These are phyloP conservation scores for Neofusicoccum parvum DNA, from an alignment of 2,329 filamentous ascomycete genomes.

Conservation along the genomic window DNA sequence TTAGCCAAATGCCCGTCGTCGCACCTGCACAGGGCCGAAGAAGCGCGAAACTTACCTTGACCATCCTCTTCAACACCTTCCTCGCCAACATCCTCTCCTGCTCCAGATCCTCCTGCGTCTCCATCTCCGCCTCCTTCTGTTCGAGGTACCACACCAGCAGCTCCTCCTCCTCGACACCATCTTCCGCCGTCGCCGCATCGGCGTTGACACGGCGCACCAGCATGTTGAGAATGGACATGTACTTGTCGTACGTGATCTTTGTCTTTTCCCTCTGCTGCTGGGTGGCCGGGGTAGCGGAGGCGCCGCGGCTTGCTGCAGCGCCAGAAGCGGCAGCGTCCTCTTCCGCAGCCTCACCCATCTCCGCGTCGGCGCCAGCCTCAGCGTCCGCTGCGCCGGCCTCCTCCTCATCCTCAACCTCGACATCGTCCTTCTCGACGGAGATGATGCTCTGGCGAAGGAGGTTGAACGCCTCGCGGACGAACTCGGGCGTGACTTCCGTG, in stretches of 20 bases:
- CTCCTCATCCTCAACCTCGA: constrained; percentile 85
- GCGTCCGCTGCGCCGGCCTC: constrained; percentile 60
- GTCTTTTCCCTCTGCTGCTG: constrained; percentile 61
- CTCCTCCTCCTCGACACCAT: constrained; percentile 82
- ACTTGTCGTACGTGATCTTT: constrained; percentile 94
- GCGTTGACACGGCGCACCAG: constrained; percentile 82
- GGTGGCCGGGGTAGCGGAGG: constrained; percentile 37
- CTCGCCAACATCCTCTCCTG: constrained; percentile 70
- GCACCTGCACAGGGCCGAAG: background rate
- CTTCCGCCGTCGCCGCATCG: constrained; percentile 73
- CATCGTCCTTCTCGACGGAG: constrained; percentile 94
- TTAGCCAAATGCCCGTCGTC: constrained; percentile 25
- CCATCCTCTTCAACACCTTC: constrained; percentile 93
- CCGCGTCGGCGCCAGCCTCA: constrained; percentile 49
- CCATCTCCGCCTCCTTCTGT: constrained; percentile 80
- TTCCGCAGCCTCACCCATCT: constrained; percentile 32
- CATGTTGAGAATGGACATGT: constrained; percentile 84
- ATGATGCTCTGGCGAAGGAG: constrained; percentile 94
- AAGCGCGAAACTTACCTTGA: constrained; percentile 68
- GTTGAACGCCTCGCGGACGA: constrained; percentile 91
- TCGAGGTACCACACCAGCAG: constrained; percentile 90
- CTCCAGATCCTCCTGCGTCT: constrained; percentile 79
- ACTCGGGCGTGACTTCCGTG: constrained; percentile 79
- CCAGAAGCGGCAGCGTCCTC: constrained; percentile 36
- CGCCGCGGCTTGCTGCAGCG: constrained; percentile 34